Conservation (phyloP, 192 early-diverging fungal species). For the Globomyces pollinis-pini region DNA sequence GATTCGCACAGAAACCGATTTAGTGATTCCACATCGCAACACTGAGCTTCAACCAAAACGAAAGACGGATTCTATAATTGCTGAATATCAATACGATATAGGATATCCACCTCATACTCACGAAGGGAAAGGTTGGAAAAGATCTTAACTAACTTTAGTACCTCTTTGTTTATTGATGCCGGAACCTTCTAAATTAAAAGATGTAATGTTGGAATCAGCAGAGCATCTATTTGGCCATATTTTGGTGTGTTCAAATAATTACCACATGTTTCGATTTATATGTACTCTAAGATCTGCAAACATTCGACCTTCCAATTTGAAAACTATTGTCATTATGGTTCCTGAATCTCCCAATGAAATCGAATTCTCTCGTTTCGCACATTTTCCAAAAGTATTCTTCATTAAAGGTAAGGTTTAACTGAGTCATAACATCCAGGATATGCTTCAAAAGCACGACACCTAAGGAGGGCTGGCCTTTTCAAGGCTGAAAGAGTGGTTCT, state of each 20-base stretch:
- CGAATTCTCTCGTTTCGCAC: not conserved
- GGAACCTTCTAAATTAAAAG: not conserved
- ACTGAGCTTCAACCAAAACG: not conserved
- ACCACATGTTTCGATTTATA: constrained; percentile 33
- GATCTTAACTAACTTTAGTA: too few species aligned
- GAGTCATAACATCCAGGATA: too few species aligned
- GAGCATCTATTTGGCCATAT: constrained; percentile 18
- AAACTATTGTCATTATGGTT: not conserved
- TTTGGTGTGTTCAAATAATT: constrained; percentile 28
- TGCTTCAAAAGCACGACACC: constrained; percentile 2
- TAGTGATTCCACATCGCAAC: not conserved
- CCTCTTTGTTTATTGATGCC: constrained; percentile 19
- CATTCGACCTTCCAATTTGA: not conserved
- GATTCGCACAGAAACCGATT: not conserved
- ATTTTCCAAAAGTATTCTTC: constrained; percentile 6
- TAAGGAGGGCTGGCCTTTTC: constrained; percentile 2
- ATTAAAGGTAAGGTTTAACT: too few species aligned
- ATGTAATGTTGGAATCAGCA: constrained; percentile 9
- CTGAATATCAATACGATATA: not conserved
- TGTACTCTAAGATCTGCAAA: constrained; percentile 25
- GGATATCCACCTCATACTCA: constrained; percentile 1
- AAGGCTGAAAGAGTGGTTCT: constrained; percentile 1
- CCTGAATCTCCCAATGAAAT: not conserved
- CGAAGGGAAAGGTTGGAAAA: not conserved
- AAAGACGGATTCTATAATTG: not conserved